Base-by-base conservation (phyloP, 2,329 filamentous ascomycete species). In the Monosporascus ibericus region DNA sequence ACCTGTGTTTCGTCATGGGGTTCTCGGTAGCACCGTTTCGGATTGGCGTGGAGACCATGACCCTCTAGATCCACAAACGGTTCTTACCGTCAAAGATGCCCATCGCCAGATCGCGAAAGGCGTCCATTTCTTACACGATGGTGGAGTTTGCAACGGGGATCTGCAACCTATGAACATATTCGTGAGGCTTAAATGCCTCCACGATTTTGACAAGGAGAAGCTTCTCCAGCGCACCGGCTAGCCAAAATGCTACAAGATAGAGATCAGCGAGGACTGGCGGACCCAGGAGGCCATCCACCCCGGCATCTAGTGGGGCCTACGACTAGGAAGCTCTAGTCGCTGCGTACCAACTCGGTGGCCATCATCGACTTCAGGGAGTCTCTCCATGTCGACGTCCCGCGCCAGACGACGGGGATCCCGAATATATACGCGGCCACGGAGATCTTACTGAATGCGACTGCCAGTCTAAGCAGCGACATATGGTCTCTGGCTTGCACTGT, bases 81-180 rank as follows among this genome's bases (percentile, higher is more conserved):
- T 25, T 8, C 8, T 27, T 22, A 7, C 15, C 9, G 17, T 20
- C 24, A 49, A 46, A n/a, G n/a, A 39, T 15, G 39, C 40, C 7
- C 37, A 47, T 24, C 44, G 27, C 7, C 50, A 50, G 24, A 47
- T 44, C 4, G 38, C 38, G n/a, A n/a, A 50, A 36, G 44, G 47
- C 2, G 17, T 55, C 18, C 37, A 24, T n/a, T 50, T 48, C 24
- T 48, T 55, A 3, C 50, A 52, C 18, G 8, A 7, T 6, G n/a
- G n/a, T 7, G 30, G 42, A 5, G 37, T 52, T 3, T 48, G 25
- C 9, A 50, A 55, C 48, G 53, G 48, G 14, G 53, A 49, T 24
- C 6, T 52, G 6, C 36, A 44, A 18, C 53, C 50, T 20, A 25
- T n/a, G 15, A 55, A 52, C 38, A 38, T 52, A 11, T 37, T 51